Conservation (phyloP, 177 flowering plant species). For the Vitis hybrid region DNA sequence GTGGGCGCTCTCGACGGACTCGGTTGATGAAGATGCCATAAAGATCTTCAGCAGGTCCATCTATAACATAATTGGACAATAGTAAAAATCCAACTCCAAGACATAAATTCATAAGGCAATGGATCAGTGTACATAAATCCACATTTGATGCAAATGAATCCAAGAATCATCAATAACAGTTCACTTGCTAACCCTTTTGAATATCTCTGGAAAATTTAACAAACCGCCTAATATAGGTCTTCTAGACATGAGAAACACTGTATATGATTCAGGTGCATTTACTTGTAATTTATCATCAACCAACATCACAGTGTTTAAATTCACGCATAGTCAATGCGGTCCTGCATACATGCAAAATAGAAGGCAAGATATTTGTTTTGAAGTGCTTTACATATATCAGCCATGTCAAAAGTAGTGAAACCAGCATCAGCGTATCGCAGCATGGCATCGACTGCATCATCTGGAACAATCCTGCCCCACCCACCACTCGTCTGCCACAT, state of each 20-base stretch:
- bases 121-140: not conserved
- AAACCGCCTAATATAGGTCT: no score
- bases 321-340: not conserved
- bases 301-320: no score
- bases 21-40: conserved; percentile 92
- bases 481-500: conserved; percentile 95
- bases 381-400: conserved; percentile 61
- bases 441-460: conserved; percentile 70
- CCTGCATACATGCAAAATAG: not conserved
- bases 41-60: conserved; percentile 98
- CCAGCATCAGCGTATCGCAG: conserved; percentile 76
- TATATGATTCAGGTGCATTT: no score
- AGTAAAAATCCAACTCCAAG: not conserved
- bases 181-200: no score
- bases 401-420: conserved; percentile 77
- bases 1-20: conserved; percentile 93
- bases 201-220: no score
- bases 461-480: conserved; percentile 69
- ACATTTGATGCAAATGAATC: not conserved
- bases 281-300: no score
- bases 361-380: not conserved
- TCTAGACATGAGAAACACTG: not conserved
- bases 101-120: not conserved
- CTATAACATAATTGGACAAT: conserved; percentile 29
- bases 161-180: no score